These are phyloP conservation scores for Rhizophagus sp. DNA, from an alignment of 192 early-diverging fungal species.

Conservation along the genomic window DNA sequence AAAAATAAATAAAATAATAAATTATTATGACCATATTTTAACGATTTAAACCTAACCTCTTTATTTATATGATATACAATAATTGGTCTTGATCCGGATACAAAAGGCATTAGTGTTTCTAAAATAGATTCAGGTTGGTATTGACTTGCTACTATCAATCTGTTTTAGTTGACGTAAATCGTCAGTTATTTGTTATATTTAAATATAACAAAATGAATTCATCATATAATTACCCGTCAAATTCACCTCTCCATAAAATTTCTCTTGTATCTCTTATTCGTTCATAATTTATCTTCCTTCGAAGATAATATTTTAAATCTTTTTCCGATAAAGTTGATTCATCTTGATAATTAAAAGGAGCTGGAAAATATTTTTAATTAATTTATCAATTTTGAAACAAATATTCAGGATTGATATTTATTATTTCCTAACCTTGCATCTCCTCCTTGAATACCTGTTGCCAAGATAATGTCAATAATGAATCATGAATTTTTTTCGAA, in stretches of 20 bases:
- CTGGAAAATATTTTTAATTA: constrained; percentile 25
- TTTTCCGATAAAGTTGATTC: constrained; percentile 48
- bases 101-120: constrained; percentile 63
- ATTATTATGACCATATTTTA: too few species aligned
- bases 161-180: constrained; percentile 30
- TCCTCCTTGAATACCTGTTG: constrained; percentile 58
- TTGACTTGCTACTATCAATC: constrained; percentile 78
- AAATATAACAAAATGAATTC: not conserved
- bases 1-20: too few species aligned
- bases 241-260: constrained; percentile 56
- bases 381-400: not conserved
- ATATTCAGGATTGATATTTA: not conserved
- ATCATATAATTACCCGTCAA: constrained; percentile 59
- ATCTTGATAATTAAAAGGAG: constrained; percentile 57
- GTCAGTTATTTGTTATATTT: not conserved
- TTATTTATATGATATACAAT: constrained; percentile 79
- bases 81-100: constrained; percentile 84
- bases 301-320: constrained; percentile 54
- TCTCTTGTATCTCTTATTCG: constrained; percentile 53
- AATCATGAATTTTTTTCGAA: constrained; percentile 46
- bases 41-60: constrained; percentile 46
- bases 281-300: constrained; percentile 52
- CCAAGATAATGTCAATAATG: constrained; percentile 73
- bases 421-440: constrained; percentile 50
- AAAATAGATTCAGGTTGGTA: constrained; percentile 76